Conservation (phyloP, 106 monocot species). For the Dendrobium chrysotoxum region DNA sequence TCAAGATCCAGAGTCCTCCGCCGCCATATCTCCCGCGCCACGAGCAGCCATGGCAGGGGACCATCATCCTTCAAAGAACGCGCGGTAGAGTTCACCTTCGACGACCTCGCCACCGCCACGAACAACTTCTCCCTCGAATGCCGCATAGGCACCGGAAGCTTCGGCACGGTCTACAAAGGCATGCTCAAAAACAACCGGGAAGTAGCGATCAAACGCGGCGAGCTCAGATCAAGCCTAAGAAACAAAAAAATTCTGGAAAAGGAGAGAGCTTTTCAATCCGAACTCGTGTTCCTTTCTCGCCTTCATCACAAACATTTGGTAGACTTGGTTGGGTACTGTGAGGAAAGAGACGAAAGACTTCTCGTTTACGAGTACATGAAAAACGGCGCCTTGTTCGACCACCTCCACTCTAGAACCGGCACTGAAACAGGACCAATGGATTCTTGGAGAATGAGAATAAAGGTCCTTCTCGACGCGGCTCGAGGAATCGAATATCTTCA, state of each 20-base stretch:
- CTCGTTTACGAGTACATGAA: conserved; percentile 67
- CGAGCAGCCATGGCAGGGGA: not conserved
- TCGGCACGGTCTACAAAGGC: conserved; percentile 28
- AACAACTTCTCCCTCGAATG: not conserved
- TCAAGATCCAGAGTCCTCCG: conserved; percentile 15
- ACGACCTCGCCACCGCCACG: not conserved
- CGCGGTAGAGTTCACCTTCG: conserved; percentile 4
- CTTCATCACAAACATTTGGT: conserved; percentile 62
- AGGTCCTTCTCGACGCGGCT: conserved; percentile 43
- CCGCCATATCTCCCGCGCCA: not conserved
- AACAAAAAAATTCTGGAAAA: conserved; percentile 23
- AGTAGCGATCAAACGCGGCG: conserved; percentile 27
- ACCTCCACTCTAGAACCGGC: conserved; percentile 28
- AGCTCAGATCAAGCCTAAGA: not conserved
- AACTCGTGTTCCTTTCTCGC: conserved; percentile 44
- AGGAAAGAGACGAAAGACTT: conserved; percentile 41
- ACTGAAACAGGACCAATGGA: not conserved
- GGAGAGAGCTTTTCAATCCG: conserved; percentile 46
- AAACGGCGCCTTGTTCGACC: conserved; percentile 52
- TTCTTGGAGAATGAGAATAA: conserved; percentile 51
- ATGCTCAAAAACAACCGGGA: conserved; percentile 20
- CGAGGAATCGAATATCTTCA: conserved; percentile 59
- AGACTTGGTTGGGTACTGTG: conserved; percentile 43
- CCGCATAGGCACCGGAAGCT: conserved; percentile 24
- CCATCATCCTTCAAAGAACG: not conserved